Percentiles rank a stretch among this genome's conserved stretches.
Evolutionary conservation across 1,284 basidiomycete species (phyloP).

Genomic region (Tremellales sp.): DNA sequence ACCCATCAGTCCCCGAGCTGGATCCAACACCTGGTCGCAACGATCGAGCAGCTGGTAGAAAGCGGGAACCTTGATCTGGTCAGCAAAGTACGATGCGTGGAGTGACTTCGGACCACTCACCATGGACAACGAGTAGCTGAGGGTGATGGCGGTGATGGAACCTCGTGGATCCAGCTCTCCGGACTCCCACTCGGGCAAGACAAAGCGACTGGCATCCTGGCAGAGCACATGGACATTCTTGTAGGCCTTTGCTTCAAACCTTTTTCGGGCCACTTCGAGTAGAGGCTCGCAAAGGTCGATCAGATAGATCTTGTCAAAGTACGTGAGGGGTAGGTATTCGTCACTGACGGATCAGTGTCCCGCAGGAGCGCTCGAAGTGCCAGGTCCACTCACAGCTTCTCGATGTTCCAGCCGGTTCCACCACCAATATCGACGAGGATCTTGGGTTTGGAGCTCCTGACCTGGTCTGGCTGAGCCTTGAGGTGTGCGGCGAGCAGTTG

Average conservation of each 20-base stretch:
- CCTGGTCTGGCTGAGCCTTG: constrained; percentile 49
- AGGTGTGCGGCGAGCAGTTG: constrained; percentile 66
- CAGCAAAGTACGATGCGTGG: background rate
- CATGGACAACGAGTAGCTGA: constrained; percentile 72
- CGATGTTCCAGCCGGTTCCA: constrained; percentile 78
- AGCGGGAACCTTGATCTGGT: constrained; percentile 57
- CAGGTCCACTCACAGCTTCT: constrained; percentile 55
- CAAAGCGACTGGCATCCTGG: constrained; percentile 69
- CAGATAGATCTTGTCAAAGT: constrained; percentile 69
- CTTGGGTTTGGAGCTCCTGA: constrained; percentile 23
- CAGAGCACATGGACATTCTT: constrained; percentile 69
- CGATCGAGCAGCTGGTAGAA: constrained; percentile 68
- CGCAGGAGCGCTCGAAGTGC: background rate
- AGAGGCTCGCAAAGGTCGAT: constrained; percentile 72
- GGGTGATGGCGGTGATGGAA: constrained; percentile 60
- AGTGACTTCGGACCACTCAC: constrained; percentile 49
- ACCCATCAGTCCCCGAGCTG: constrained; percentile 61
- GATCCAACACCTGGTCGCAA: constrained; percentile 65
- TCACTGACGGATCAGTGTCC: constrained; percentile 26
- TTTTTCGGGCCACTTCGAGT: constrained; percentile 64
- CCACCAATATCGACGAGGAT: constrained; percentile 82
- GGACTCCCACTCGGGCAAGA: constrained; percentile 59
- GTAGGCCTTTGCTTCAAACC: constrained; percentile 68
- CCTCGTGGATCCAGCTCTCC: constrained; percentile 55
- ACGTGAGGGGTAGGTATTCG: constrained; percentile 60